Conservation (phyloP, 106 monocot species). For the Posidonia australis region DNA sequence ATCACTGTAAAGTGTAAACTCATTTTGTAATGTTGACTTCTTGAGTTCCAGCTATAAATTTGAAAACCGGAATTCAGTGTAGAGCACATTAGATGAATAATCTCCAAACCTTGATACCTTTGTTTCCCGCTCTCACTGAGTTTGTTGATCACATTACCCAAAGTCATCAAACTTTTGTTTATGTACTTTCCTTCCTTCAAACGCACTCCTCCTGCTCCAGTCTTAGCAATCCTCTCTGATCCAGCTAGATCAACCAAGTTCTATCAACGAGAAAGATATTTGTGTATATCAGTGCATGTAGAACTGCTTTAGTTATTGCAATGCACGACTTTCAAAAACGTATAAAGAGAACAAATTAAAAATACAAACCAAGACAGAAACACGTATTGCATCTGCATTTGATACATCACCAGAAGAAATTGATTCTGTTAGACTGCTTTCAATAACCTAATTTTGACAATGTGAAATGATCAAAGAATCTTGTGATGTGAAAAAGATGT, state of each 20-base stretch:
- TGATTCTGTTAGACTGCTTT: conserved; percentile 64
- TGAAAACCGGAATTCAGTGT: background rate
- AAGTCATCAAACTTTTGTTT: conserved; percentile 92
- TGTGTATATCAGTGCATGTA: background rate
- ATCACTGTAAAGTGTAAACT: too few species aligned
- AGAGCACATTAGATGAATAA: background rate
- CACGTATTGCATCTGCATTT: conserved; percentile 69
- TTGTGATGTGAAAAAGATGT: background rate
- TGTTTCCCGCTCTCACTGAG: conserved; percentile 73
- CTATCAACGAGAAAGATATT: conserved; percentile 20
- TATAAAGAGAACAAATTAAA: background rate
- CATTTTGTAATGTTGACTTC: too few species aligned
- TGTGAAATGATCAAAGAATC: background rate
- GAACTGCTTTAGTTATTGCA: background rate
- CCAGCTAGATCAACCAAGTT: conserved; percentile 96
- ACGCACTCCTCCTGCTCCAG: conserved; percentile 86
- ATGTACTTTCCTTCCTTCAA: conserved; percentile 97
- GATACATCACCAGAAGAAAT: conserved; percentile 25
- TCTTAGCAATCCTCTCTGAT: conserved; percentile 89
- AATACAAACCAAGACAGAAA: conserved; percentile 73
- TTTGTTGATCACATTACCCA: conserved; percentile 96
- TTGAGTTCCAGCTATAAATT: background rate
- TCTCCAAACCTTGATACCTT: conserved; percentile 32
- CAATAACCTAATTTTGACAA: conserved; percentile 55
- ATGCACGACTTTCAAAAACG: too few species aligned